Evolutionary conservation across 2,329 filamentous ascomycete species (phyloP).

Genomic region (Atkinsonella texensis): DNA sequence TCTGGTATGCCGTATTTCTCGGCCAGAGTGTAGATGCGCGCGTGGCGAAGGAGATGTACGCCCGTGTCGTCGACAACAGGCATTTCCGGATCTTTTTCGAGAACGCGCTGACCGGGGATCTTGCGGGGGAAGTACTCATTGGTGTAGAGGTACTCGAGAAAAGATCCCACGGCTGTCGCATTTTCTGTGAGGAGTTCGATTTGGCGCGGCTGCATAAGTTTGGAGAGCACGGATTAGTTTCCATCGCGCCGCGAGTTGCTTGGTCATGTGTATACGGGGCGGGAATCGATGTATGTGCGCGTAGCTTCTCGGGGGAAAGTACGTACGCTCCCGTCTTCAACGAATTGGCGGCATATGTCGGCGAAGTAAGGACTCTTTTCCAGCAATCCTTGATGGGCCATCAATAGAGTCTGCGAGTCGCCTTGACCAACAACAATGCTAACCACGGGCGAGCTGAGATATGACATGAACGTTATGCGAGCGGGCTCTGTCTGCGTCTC

Average conservation of each 20-base stretch:
- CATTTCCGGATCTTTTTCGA: slow-evolving; percentile 56
- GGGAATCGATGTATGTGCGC: no score
- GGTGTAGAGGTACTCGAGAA: slow-evolving; percentile 30
- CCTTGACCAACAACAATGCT: slow-evolving; percentile 53
- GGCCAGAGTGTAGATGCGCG: slow-evolving; percentile 78
- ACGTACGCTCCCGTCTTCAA: slow-evolving; percentile 47
- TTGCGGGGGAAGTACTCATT: slow-evolving; percentile 59
- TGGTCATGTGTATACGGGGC: no score
- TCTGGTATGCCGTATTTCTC: slow-evolving; percentile 58
- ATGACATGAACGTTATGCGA: slow-evolving; percentile 39
- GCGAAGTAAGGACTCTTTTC: slow-evolving; percentile 63
- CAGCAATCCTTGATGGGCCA: slow-evolving; percentile 70
- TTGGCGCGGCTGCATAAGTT: slow-evolving; percentile 37
- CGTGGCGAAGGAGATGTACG: slow-evolving; percentile 75
- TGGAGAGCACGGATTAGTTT: background rate
- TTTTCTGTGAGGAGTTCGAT: slow-evolving; percentile 46
- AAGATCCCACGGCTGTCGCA: slow-evolving; percentile 23
- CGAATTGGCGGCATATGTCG: slow-evolving; percentile 48
- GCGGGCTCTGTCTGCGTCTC: slow-evolving; percentile 26
- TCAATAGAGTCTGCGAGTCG: slow-evolving; percentile 48
- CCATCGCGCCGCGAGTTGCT: background rate
- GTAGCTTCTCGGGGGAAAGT: background rate
- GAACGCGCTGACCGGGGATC: slow-evolving; percentile 46
- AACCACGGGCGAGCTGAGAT: slow-evolving; percentile 58
- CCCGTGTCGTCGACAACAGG: slow-evolving; percentile 65